These are phyloP conservation scores for Penicillium sp. DNA, from an alignment of 2,329 filamentous ascomycete species.

Conservation along the genomic window DNA sequence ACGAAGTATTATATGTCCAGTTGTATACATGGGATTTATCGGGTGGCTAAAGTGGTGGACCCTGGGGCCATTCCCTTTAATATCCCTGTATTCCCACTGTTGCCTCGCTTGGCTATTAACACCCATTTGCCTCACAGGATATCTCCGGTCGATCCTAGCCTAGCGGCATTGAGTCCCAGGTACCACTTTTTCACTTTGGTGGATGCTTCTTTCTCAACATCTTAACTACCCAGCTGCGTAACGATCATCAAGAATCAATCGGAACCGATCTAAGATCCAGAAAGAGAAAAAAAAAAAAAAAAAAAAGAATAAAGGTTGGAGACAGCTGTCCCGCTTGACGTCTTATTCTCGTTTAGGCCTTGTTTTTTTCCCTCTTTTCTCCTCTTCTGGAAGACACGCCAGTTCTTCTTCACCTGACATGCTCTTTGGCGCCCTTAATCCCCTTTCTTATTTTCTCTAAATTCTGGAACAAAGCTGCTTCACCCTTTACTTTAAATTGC, in stretches of 20 bases:
- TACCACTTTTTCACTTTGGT: slow-evolving; percentile 10
- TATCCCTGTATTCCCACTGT: slow-evolving; percentile 32
- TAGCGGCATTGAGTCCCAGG: slow-evolving; percentile 7
- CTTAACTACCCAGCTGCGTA: slow-evolving; percentile 19
- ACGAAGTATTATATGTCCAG: too few species aligned
- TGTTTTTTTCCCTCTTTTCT: slow-evolving; percentile 5
- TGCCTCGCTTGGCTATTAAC: slow-evolving; percentile 24
- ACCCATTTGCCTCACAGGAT: slow-evolving; percentile 13
- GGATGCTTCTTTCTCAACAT: slow-evolving; percentile 3
- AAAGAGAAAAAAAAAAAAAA: neutral
- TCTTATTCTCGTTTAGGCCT: slow-evolving; percentile 5
- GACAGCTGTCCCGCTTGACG: slow-evolving; percentile 9
- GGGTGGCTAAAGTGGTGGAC: slow-evolving; percentile 17
- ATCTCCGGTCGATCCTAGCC: slow-evolving; percentile 18
- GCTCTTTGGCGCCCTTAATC: slow-evolving; percentile 2
- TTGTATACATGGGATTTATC: slow-evolving; percentile 1
- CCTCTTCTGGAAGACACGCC: slow-evolving; percentile 3
- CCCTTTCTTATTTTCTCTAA: neutral
- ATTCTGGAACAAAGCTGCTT: slow-evolving; percentile 6
- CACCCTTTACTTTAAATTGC: slow-evolving; percentile 26
- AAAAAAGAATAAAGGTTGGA: neutral
- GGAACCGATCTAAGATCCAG: slow-evolving; percentile 16
- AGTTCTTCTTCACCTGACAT: slow-evolving; percentile 9
- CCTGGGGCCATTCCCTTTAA: slow-evolving; percentile 21
- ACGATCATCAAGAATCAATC: slow-evolving; percentile 17